phyloP scores from a whole-genome alignment of 257 asterid genomes.

The Penstemon newberryi region DNA sequence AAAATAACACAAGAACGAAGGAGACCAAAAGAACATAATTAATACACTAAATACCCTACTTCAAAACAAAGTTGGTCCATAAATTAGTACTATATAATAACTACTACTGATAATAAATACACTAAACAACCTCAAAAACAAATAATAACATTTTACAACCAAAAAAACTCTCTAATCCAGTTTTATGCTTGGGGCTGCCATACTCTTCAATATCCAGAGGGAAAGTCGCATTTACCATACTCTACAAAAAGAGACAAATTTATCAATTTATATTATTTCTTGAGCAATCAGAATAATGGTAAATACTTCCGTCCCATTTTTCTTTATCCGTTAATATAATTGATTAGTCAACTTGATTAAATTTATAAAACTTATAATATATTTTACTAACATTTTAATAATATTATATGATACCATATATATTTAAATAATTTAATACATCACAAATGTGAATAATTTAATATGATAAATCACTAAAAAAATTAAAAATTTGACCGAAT shows the following conservation, averaged over 20 bases:
- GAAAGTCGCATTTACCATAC: slow-evolving; percentile 69
- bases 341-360: too few species aligned
- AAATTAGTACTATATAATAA: background rate
- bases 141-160: background rate
- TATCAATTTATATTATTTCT: background rate
- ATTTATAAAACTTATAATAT: too few species aligned
- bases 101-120: background rate
- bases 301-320: too few species aligned
- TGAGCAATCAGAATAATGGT: background rate
- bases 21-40: background rate
- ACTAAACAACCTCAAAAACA: background rate
- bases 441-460: too few species aligned
- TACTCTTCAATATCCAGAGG: slow-evolving; percentile 49
- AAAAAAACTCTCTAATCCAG: background rate
- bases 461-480: too few species aligned
- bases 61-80: background rate
- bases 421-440: too few species aligned
- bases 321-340: too few species aligned
- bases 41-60: background rate
- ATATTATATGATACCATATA: too few species aligned
- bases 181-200: background rate
- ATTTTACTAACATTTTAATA: too few species aligned
- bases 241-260: slow-evolving; percentile 35
- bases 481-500: too few species aligned
- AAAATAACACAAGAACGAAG: too few species aligned